A percentile compares a stretch with the other conserved stretches of the same genome.
These are phyloP conservation scores for Dactylellina drechsleri DNA, from an alignment of 2,329 filamentous ascomycete genomes.

Conservation along the genomic window DNA sequence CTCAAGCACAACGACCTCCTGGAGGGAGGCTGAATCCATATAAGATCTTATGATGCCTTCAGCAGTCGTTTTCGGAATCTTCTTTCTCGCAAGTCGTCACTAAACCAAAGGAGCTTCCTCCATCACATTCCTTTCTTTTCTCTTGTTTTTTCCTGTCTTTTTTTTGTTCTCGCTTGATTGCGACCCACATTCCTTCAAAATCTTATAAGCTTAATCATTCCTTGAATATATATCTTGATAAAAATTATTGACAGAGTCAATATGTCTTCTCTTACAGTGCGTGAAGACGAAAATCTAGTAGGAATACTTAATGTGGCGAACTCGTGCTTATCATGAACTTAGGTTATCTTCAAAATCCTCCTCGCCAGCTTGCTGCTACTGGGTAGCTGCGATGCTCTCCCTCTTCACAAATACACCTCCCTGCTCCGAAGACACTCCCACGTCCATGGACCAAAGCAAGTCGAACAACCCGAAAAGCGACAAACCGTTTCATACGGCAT, in stretches of 20 bases:
- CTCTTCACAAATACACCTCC: slow-evolving; percentile 37
- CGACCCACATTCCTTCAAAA: slow-evolving; percentile 51
- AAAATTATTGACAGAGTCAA: slow-evolving; percentile 31
- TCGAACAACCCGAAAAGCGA: slow-evolving; percentile 16
- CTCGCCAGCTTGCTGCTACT: slow-evolving; percentile 43
- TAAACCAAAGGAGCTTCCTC: slow-evolving; percentile 43
- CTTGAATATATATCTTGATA: slow-evolving; percentile 7
- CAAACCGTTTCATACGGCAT: slow-evolving; percentile 18
- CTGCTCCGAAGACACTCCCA: slow-evolving; percentile 28
- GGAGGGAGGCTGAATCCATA: slow-evolving; percentile 24
- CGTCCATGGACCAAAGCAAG: slow-evolving; percentile 13
- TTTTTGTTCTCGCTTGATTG: slow-evolving; percentile 32
- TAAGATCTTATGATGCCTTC: slow-evolving; percentile 43
- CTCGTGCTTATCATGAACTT: background rate
- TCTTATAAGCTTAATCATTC: slow-evolving; percentile 13
- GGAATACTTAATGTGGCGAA: background rate
- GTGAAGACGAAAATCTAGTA: background rate
- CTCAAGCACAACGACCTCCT: slow-evolving; percentile 12
- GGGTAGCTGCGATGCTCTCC: slow-evolving; percentile 40
- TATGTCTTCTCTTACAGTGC: slow-evolving; percentile 43
- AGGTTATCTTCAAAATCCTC: slow-evolving; percentile 24
- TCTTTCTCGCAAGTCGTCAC: slow-evolving; percentile 6
- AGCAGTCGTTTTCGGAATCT: background rate
- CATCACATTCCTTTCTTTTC: slow-evolving; percentile 45
- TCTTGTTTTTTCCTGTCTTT: slow-evolving; percentile 23